Evolutionary conservation across 768 basidiomycete genomes (phyloP).

Genomic region (Lactifluus hygrophoroides): DNA sequence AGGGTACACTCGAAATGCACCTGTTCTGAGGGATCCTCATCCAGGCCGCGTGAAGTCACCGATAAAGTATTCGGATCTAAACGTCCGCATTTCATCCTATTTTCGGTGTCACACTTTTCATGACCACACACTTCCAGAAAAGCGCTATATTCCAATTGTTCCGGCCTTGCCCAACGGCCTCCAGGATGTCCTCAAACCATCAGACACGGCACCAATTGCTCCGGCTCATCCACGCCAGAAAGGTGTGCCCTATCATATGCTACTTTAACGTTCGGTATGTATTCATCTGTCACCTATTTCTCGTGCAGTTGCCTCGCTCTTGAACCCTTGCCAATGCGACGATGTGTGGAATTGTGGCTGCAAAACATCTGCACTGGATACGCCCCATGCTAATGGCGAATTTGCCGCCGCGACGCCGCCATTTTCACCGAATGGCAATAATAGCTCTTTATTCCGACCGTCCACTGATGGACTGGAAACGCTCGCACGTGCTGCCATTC

Average conservation of each 20-base stretch:
- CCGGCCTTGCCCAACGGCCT: slow-evolving; percentile 21
- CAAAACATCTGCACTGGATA: background rate
- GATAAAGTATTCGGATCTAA: slow-evolving; percentile 21
- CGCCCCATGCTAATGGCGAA: background rate
- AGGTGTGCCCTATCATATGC: background rate
- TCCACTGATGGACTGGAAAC: slow-evolving; percentile 13
- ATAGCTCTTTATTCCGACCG: background rate
- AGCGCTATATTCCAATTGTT: slow-evolving; percentile 21
- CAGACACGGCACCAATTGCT: background rate
- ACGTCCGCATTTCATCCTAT: slow-evolving; percentile 5
- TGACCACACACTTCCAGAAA: slow-evolving; percentile 9
- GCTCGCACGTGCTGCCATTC: slow-evolving; percentile 17
- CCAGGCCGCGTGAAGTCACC: slow-evolving; percentile 4
- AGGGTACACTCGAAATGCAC: slow-evolving; percentile 21
- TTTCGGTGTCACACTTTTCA: background rate
- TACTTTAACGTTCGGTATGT: background rate
- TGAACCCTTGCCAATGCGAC: slow-evolving; percentile 19
- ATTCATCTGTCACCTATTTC: background rate
- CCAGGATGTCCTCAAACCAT: slow-evolving; percentile 11
- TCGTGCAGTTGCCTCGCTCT: slow-evolving; percentile 14
- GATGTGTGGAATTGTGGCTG: slow-evolving; percentile 17
- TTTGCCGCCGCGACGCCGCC: background rate
- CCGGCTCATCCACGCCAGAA: slow-evolving; percentile 19
- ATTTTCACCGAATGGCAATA: background rate
- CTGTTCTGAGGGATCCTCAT: slow-evolving; percentile 11